These are phyloP conservation scores for Hypoxylon cercidicola DNA, from an alignment of 495 filamentous ascomycete genomes.

Conservation along the genomic window DNA sequence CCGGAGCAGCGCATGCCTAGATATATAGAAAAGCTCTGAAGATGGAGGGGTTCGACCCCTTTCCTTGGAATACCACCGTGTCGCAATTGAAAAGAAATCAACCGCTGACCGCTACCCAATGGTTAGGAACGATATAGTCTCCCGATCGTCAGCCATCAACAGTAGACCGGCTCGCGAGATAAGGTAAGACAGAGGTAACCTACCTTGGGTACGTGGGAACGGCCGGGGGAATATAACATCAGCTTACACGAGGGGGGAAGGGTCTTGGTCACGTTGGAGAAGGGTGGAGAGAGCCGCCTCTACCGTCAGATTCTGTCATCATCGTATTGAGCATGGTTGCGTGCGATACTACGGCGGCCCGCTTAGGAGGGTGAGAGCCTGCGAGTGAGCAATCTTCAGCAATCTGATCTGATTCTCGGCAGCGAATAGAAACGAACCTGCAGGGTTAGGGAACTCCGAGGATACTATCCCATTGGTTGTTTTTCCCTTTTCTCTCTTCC, in stretches of 20 bases:
- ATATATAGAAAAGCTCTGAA: conserved; percentile 2
- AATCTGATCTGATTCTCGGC: conserved; percentile 12
- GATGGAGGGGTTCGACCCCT: too few relatives aligned
- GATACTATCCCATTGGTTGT: conserved; percentile 26
- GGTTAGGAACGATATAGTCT: conserved; percentile 11
- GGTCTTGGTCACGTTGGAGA: conserved; percentile 25
- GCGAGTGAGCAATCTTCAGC: conserved; percentile 32
- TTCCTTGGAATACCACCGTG: background rate
- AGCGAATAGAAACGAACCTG: conserved; percentile 18
- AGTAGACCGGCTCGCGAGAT: conserved; percentile 5
- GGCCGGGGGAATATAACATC: conserved; percentile 39
- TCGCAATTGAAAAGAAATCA: conserved; percentile 8
- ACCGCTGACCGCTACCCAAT: conserved; percentile 28
- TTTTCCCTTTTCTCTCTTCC: background rate
- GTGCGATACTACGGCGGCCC: conserved; percentile 34
- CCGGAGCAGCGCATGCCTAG: background rate
- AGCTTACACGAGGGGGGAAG: conserved; percentile 31
- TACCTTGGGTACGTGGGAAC: conserved; percentile 22
- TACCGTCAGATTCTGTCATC: conserved; percentile 36
- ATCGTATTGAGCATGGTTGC: conserved; percentile 2
- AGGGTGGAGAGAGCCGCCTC: conserved; percentile 25
- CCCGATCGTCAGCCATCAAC: conserved; percentile 22
- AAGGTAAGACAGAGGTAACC: background rate
- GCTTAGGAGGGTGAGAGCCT: conserved; percentile 34
- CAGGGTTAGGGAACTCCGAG: background rate